Evolutionary conservation across 495 filamentous ascomycete species (phyloP), one percentile per base, ranked within the genome.

Genomic region (Xanthoparmelia taractica): DNA sequence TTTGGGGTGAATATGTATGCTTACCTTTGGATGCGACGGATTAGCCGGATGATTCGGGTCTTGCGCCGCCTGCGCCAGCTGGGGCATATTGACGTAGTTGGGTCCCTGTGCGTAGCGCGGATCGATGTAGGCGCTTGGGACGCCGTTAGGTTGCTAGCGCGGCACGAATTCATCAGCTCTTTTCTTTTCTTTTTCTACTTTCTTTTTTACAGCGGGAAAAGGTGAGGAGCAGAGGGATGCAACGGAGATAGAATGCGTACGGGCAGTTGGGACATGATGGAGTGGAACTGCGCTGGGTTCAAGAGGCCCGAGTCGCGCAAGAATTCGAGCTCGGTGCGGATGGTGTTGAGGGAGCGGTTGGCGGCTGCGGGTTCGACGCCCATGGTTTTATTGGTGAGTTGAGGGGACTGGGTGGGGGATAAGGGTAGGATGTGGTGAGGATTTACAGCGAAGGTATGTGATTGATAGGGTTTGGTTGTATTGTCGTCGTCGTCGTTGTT

Each of bases 311-410:
- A 65, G 29, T 67, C 69, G 34, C 68, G 69, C n/a, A 75, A 67
- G 65, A 65, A 75, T 52, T 75, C 72, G 11, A 75, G 70, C 56
- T 74, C 73, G 0, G 69, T 74, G 43, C 71, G 68, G 61, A 74
- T 66, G 48, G 69, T 74, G 62, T 58, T 67, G 59, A 74, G 67
- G 41, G 73, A 75, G 34, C 71, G 73, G 56, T 71, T 72, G 57
- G 69, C 67, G 25, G 63, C 67, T 57, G 71, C 71, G 59, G 64
- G 27, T 50, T 74, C 47, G 11, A 29, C 66, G 47, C 60, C 65
- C 72, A 74, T 74, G 20, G 45, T 65, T 23, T 25, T 15, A 34
- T 52, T 25, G 48, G 12, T 45, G 15, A 18, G 20, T 11, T 47
- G 43, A 11, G 7, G 8, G n/a, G n/a, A n/a, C n/a, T n/a, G n/a